A percentile compares a stretch with the other conserved stretches of the same genome.
phyloP scores from a whole-genome alignment of 2,329 filamentous ascomycete genomes.

The Mycogone perniciosa region DNA sequence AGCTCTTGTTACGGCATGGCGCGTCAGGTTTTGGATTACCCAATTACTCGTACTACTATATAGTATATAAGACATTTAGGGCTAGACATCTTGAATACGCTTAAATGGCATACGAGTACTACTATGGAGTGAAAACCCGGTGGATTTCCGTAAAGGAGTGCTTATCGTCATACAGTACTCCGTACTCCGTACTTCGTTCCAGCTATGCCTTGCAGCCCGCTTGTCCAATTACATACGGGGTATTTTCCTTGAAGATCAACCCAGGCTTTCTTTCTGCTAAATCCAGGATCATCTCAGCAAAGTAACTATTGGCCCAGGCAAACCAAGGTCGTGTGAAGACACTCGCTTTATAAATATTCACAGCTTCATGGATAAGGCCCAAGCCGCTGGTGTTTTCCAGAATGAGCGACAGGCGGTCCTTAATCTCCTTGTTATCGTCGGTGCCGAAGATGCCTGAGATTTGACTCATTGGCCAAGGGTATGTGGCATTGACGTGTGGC shows the following conservation, averaged over 20 bases:
- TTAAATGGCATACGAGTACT: too few species aligned
- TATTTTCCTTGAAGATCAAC: constrained; percentile 43
- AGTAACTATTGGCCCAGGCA: constrained; percentile 38
- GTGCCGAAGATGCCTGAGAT: constrained; percentile 48
- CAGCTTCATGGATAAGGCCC: constrained; percentile 44
- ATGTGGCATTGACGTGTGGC: constrained; percentile 54
- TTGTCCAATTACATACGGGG: constrained; percentile 12
- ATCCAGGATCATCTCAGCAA: constrained; percentile 53
- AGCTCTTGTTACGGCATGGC: too few species aligned
- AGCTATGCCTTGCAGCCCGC: not conserved
- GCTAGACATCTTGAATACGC: too few species aligned
- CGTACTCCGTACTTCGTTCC: too few species aligned
- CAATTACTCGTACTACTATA: too few species aligned
- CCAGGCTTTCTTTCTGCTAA: constrained; percentile 76
- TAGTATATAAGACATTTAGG: too few species aligned
- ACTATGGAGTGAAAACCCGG: too few species aligned
- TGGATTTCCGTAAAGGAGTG: too few species aligned
- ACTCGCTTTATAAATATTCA: constrained; percentile 35
- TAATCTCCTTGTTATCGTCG: constrained; percentile 29
- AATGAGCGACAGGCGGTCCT: constrained; percentile 30
- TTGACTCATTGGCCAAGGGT: constrained; percentile 51
- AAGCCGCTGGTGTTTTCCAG: constrained; percentile 34
- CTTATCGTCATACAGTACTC: too few species aligned
- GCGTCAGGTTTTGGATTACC: too few species aligned
- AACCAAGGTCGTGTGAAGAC: constrained; percentile 42